Evolutionary conservation across 768 basidiomycete species (phyloP), one percentile per base, ranked within the genome.

Genomic region (Calvatia gigantea): DNA sequence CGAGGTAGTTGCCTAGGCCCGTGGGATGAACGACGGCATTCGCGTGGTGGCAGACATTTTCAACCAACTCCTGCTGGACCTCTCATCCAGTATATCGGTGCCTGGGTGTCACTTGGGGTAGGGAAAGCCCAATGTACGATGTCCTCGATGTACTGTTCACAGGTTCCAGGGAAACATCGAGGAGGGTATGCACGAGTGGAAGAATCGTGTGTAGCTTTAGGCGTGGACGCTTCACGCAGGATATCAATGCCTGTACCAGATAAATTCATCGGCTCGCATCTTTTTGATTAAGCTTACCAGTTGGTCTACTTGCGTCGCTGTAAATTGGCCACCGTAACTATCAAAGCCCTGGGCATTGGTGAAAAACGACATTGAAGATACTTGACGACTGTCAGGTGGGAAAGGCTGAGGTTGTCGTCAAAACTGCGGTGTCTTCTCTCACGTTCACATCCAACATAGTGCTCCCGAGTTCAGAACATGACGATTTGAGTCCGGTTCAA

Each of bases 141-240:
- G 38, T 60, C 54, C 19, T 31, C 32, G 17, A 60, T 56, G 29
- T 52, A 17, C 29, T 56, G 23, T 27, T 12, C 25, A 9, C 54
- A 29, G 21, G 54, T 60, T 14, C 58, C 58, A 7, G 43, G 41
- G 19, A 47, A 46, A 51, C 58, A 60, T 25, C 41, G 46, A 9
- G 58, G 54, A 5, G 49, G 44, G 28, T 48, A 52, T 8, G 21
- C 32, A n/a, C 48, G 48, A 9, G 8, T 17, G 11, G 19, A 2
- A 14, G 48, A 49, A 23, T 49, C 48, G 19, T 35, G 25, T 8
- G 33, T 14, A 4, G 48, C 48, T 6, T 37, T 35, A 0, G 33
- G 33, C 21, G 19, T 14, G 6, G 48, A 49, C 25, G 17, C 17
- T 8, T 37, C 33, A 12, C 28, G 33, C 4, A 49, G 33, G 0